Base-by-base conservation (phyloP, 306 rosid genomes). In the Rosa multiflora region DNA sequence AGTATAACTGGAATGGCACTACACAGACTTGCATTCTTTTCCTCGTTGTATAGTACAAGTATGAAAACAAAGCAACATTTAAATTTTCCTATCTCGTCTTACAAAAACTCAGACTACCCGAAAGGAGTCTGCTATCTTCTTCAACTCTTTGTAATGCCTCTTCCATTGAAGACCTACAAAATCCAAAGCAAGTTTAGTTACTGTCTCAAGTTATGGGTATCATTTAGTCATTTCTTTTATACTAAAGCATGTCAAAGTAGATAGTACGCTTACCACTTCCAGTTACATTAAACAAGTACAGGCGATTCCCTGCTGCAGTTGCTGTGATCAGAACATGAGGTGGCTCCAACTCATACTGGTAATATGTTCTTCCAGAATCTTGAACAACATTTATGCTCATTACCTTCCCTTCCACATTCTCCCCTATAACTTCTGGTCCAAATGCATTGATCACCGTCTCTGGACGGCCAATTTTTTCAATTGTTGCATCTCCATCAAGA, bases 111-210 rank as follows among this genome's bases (percentile, higher is more conserved):
- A 95, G 67, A 87, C 89, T 12, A 92, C 91, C 15, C 93, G 91
- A 48, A 95, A 95, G 55, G 99, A 90, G 0, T 88, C 83, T 0
- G 92, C 80, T 77, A 95, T 92, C 88, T 78, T 90, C 84, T 91
- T 92, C 87, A 95, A 82, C 82, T 95, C 96, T 2, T 72, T 70
- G 86, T 85, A 93, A 89, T 92, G 88, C 85, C 96, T 90, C 90
- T 95, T 95, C 99, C 99, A 95, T 76, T 95, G 98, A 84, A 95
- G 99, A 40, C 99, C 99, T 95, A 77, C 89, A 88, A 90, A 73
- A 67, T 68, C 40, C 40, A 58, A 77, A 63, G 39, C 67, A 32
- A 74, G 69, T 23, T 48, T 61, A 71, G 15, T 32, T 78, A 78
- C 12, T 21, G 18, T 76, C 40, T 66, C 4, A 35, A 52, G 68